A percentile compares a stretch with the other conserved stretches of the same genome.
Conservation (phyloP, 2,329 filamentous ascomycete species). For the Neoarthrinium moseri region DNA sequence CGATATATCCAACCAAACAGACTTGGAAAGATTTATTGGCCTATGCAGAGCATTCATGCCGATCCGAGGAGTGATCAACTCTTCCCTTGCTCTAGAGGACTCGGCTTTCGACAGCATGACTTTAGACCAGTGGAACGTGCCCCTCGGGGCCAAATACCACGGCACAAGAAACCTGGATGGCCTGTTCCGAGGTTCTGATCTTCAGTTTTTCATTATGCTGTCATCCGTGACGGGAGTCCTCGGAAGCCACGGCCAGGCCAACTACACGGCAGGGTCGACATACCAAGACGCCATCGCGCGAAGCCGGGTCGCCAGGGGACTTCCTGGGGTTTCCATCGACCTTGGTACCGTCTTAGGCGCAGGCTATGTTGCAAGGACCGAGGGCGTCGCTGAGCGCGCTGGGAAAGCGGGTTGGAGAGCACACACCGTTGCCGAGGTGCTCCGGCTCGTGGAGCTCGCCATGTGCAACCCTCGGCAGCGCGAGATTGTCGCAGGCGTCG, state of each 20-base stretch:
- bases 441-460: not conserved
- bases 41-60: not conserved
- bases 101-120: constrained; percentile 10
- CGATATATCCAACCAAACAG: not conserved
- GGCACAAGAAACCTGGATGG: constrained; percentile 18
- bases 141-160: constrained; percentile 6
- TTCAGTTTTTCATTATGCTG: constrained; percentile 10
- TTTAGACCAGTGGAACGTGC: constrained; percentile 3
- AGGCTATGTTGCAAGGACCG: constrained; percentile 5
- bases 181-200: constrained; percentile 1
- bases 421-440: constrained; percentile 3
- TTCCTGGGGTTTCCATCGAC: constrained; percentile 2
- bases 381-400: constrained; percentile 2
- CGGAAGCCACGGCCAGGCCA: constrained; percentile 9
- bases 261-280: constrained; percentile 5
- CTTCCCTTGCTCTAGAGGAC: constrained; percentile 4
- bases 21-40: not conserved
- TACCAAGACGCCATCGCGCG: constrained; percentile 8
- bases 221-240: constrained; percentile 4
- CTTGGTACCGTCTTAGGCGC: constrained; percentile 2
- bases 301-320: not conserved
- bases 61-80: constrained; percentile 1
- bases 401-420: constrained; percentile 5
- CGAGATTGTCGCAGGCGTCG: constrained; percentile 2
- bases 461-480: constrained; percentile 1